Percentiles rank a stretch among this genome's conserved stretches.
phyloP scores from a whole-genome alignment of 495 filamentous ascomycete genomes.

The Rostrohypoxylon terebratum region DNA sequence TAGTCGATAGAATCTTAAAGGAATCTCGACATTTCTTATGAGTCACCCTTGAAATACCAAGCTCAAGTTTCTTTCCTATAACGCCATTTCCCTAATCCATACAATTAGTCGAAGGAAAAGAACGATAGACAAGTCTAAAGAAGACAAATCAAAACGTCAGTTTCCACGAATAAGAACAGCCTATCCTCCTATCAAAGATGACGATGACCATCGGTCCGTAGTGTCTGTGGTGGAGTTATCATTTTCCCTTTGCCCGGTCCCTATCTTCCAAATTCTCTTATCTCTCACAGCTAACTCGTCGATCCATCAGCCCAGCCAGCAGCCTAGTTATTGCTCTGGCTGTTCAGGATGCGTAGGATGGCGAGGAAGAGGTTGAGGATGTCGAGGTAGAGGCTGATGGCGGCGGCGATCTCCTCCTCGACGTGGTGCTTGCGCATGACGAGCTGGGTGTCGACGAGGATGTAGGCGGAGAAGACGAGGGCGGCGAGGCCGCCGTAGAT shows the following conservation, averaged over 20 bases:
- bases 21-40: not conserved
- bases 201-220: too few relatives aligned
- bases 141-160: not conserved
- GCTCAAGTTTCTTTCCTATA: slow-evolving; percentile 12
- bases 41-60: slow-evolving; percentile 1
- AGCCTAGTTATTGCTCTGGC: slow-evolving; percentile 82
- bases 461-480: slow-evolving; percentile 91
- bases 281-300: not conserved
- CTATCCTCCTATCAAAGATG: not conserved
- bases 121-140: not conserved
- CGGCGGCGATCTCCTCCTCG: slow-evolving; percentile 98
- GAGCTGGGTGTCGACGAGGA: slow-evolving; percentile 95
- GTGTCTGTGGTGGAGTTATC: too few relatives aligned
- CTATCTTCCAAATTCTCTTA: not conserved
- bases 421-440: slow-evolving; percentile 95
- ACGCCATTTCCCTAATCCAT: slow-evolving; percentile 43
- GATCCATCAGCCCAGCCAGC: not conserved
- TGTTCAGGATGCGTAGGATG: slow-evolving; percentile 90
- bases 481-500: slow-evolving; percentile 84
- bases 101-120: slow-evolving; percentile 52
- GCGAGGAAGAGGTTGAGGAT: slow-evolving; percentile 96
- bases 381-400: slow-evolving; percentile 95
- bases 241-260: not conserved
- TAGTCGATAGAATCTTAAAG: not conserved
- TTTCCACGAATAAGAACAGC: not conserved